phyloP scores from a whole-genome alignment of 2,329 filamentous ascomycete genomes.

The Aspergillus caelatus region DNA sequence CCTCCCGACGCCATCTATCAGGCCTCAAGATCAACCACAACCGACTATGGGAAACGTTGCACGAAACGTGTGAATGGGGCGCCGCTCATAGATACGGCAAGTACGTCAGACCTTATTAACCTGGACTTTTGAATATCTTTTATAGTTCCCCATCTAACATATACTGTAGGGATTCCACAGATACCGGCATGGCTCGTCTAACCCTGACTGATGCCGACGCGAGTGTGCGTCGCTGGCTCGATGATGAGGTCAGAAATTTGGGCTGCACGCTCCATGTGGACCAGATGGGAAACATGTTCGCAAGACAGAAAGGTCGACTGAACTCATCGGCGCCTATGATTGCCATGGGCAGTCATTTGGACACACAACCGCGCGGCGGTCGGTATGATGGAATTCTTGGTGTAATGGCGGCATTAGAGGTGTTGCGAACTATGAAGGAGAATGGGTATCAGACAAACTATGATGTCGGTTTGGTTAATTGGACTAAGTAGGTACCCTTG shows the following conservation, averaged over 20 bases:
- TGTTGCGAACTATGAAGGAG: conserved; percentile 67
- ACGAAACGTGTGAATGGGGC: conserved; percentile 38
- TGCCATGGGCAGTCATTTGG: conserved; percentile 52
- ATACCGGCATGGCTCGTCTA: conserved; percentile 69
- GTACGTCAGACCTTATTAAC: conserved; percentile 18
- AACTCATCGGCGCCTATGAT: conserved; percentile 30
- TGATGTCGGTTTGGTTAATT: conserved; percentile 69
- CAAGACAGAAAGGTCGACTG: conserved; percentile 22
- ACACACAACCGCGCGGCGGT: conserved; percentile 35
- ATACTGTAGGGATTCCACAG: conserved; percentile 19
- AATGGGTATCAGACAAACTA: conserved; percentile 66
- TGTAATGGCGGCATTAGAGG: conserved; percentile 69
- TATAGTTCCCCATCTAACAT: conserved; percentile 1
- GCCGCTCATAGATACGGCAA: conserved; percentile 31
- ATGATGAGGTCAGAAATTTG: conserved; percentile 58
- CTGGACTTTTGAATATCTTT: too few relatives aligned
- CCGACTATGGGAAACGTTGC: conserved; percentile 33
- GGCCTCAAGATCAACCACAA: conserved; percentile 31
- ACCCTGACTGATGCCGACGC: conserved; percentile 70
- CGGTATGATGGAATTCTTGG: conserved; percentile 76
- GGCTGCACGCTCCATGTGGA: conserved; percentile 68
- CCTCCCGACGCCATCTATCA: conserved; percentile 13
- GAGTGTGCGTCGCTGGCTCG: conserved; percentile 70
- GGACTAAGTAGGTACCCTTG: conserved; percentile 47
- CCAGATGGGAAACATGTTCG: conserved; percentile 54